Conservation (phyloP, 805 yeast species). For the Saccharomyces kudriavzevii region DNA sequence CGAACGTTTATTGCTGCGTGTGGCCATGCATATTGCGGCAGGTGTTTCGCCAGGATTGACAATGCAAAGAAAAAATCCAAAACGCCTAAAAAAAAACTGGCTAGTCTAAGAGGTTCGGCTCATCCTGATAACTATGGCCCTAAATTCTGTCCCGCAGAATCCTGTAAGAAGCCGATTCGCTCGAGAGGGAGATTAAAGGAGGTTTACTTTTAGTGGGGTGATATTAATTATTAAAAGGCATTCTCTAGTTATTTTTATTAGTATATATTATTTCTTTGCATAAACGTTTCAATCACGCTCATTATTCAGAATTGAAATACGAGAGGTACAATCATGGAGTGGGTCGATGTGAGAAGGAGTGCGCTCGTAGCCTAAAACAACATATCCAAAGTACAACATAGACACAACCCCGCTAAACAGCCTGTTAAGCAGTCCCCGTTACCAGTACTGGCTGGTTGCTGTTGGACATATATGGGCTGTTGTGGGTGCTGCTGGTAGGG, state of each 20-base stretch:
- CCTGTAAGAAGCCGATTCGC: slow-evolving; percentile 39
- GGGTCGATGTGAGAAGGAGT: background rate
- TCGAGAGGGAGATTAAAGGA: slow-evolving; percentile 48
- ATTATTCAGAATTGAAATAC: background rate
- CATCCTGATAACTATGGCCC: slow-evolving; percentile 48
- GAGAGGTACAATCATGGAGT: background rate
- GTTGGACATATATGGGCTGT: slow-evolving; percentile 44
- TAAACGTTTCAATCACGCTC: background rate
- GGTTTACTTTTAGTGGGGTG: slow-evolving; percentile 32
- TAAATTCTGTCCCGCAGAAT: slow-evolving; percentile 45
- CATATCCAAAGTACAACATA: slow-evolving; percentile 45
- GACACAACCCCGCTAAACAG: slow-evolving; percentile 43
- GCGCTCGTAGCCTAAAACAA: slow-evolving; percentile 25
- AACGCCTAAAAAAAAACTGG: slow-evolving; percentile 19
- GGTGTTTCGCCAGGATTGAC: slow-evolving; percentile 66
- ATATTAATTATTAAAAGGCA: background rate
- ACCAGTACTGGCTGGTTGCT: slow-evolving; percentile 30
- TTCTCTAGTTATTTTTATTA: background rate
- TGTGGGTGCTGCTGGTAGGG: slow-evolving; percentile 36
- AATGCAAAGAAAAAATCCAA: slow-evolving; percentile 28
- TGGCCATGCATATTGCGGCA: slow-evolving; percentile 83
- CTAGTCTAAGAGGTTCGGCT: slow-evolving; percentile 25
- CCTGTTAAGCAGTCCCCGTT: slow-evolving; percentile 39
- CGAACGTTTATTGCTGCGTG: slow-evolving; percentile 61
- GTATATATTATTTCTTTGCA: background rate